Evolutionary conservation across 129 eudicot species (phyloP), one percentile per base, ranked within the genome.

Genomic region (Artemisia tridentata): DNA sequence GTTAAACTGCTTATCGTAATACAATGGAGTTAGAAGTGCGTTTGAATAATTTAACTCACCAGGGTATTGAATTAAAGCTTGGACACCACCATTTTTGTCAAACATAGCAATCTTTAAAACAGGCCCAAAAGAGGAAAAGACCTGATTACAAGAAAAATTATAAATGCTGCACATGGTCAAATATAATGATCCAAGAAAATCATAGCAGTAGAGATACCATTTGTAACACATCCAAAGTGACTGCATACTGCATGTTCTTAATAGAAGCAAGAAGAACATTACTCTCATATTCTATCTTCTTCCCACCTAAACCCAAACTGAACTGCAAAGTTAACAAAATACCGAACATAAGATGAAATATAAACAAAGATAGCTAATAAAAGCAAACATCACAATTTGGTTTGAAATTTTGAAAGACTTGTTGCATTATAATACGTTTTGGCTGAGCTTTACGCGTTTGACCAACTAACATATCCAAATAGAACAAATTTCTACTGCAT

Each of bases 181-280:
- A 73, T 5, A 63, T 47, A 34, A 16, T 1, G 58, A 38, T 41
- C 29, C 4, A 9, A 73, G n/a, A 8, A 69, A 65, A 57, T 45
- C 31, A 38, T 11, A 27, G 15, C 34, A 41, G 15, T 57, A 18
- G 31, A 49, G 43, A 82, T 89, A 93, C 98, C 97, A 69, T 85
- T 45, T 87, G 92, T 65, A 93, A 72, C 20, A 85, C 97, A 62
- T 93, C 98, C 88, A 93, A 79, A 23, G 96, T 93, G 54, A 93
- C 98, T 11, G 92, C 92, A 84, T 89, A 93, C 70, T 87, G 97
- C 98, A 89, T 89, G 85, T 93, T 93, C 80, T 93, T 97, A 58
- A 93, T 85, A 19, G 98, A 93, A 41, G 98, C 98, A 76, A 93
- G 97, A 74, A 93, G 98, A 74, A 93, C 98, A 82, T 93, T 93